Evolutionary conservation across 208 protist species (phyloP).

Genomic region (Naegleria gruberi): DNA sequence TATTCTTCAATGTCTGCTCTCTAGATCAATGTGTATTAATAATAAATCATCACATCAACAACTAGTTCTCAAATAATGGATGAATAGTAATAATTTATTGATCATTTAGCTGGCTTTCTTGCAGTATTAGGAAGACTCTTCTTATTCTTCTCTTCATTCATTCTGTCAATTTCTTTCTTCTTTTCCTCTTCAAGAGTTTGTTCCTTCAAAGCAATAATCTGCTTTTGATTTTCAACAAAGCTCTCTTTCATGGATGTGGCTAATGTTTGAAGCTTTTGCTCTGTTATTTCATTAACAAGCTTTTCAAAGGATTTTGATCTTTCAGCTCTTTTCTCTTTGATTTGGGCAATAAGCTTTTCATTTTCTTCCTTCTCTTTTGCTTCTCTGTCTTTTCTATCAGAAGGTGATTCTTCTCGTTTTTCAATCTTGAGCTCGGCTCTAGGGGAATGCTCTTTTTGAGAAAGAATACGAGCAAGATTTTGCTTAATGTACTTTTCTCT

Average conservation of each 20-base stretch:
- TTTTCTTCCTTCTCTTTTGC: background rate
- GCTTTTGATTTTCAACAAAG: background rate
- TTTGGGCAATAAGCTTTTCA: background rate
- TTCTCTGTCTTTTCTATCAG: background rate
- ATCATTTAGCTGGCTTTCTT: background rate
- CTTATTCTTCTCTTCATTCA: background rate
- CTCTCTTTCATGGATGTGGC: background rate
- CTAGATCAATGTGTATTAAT: no score
- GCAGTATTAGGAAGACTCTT: background rate
- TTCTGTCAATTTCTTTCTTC: background rate
- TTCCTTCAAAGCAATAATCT: background rate
- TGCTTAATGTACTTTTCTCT: slow-evolving; percentile 3
- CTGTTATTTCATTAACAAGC: background rate
- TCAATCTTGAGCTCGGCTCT: background rate
- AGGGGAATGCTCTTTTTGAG: background rate
- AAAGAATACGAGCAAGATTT: background rate
- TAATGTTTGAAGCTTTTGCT: background rate
- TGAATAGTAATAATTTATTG: background rate
- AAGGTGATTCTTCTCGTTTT: background rate
- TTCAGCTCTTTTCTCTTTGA: background rate
- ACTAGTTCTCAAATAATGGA: no score
- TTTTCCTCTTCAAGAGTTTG: background rate
- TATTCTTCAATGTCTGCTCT: background rate
- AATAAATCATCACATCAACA: no score
- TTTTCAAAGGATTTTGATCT: background rate